phyloP scores from a whole-genome alignment of 2,329 filamentous ascomycete species.

The Colletotrichum sp. region DNA sequence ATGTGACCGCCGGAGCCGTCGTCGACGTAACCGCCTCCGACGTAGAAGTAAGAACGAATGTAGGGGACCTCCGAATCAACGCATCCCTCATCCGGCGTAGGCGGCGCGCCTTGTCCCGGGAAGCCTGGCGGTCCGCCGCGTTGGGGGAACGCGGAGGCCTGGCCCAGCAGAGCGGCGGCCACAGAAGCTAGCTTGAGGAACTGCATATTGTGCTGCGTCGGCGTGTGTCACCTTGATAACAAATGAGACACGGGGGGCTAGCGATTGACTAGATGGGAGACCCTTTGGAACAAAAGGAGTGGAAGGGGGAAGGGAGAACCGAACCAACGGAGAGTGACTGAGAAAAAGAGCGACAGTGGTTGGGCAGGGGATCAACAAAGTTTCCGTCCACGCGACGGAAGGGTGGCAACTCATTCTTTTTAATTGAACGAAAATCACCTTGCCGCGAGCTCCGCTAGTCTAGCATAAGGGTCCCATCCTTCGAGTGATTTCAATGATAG shows the following conservation, averaged over 20 bases:
- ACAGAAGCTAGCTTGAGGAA: slow-evolving; percentile 10
- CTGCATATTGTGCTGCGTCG: slow-evolving; percentile 8
- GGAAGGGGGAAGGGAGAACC: not conserved
- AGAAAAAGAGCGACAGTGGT: slow-evolving; percentile 14
- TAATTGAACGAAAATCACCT: slow-evolving; percentile 7
- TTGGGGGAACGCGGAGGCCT: not conserved
- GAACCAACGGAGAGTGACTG: not conserved
- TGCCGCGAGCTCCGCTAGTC: not conserved
- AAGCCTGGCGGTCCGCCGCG: not conserved
- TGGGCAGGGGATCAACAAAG: slow-evolving; percentile 10
- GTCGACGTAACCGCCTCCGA: slow-evolving; percentile 38
- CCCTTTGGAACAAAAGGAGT: not conserved
- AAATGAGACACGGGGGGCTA: not conserved
- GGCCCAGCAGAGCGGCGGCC: slow-evolving; percentile 10
- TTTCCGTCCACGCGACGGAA: not conserved
- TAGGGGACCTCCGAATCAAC: slow-evolving; percentile 19
- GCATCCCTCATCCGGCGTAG: not conserved
- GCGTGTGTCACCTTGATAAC: not conserved
- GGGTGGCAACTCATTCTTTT: slow-evolving; percentile 11
- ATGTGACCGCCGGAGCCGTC: slow-evolving; percentile 33
- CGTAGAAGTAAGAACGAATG: slow-evolving; percentile 37
- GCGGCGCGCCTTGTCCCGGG: not conserved
- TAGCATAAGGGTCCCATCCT: not conserved
- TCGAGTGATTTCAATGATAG: slow-evolving; percentile 5
- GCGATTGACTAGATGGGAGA: not conserved